These are phyloP conservation scores for Yamadazyma tumulicola DNA, from an alignment of 805 yeast genomes.

Conservation along the genomic window DNA sequence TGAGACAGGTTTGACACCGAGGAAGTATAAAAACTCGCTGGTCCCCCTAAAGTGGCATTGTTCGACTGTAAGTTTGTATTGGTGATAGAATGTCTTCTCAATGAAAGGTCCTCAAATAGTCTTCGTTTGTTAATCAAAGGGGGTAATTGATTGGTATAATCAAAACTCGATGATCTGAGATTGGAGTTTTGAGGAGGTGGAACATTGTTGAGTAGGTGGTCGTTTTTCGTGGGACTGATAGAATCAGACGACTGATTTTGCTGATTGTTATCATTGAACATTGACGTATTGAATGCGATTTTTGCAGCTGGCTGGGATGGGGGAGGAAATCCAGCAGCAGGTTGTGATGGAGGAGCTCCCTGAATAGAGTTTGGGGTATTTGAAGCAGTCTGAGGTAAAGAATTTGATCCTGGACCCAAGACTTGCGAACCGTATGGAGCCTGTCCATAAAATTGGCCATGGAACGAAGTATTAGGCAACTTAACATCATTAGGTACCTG, in stretches of 20 bases:
- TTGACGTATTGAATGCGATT: constrained; percentile 40
- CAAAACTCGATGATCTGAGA: constrained; percentile 25
- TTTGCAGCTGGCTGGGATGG: constrained; percentile 18
- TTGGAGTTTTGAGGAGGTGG: not conserved
- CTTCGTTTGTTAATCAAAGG: constrained; percentile 23
- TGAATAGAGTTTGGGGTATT: not conserved
- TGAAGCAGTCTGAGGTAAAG: not conserved
- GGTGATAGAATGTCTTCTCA: constrained; percentile 24
- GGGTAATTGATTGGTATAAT: constrained; percentile 18
- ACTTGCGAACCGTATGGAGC: not conserved
- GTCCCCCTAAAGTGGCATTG: constrained; percentile 1
- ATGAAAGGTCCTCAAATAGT: constrained; percentile 22
- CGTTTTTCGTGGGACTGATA: constrained; percentile 4
- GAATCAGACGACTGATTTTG: constrained; percentile 6
- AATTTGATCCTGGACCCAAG: too few species aligned
- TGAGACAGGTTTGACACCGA: constrained; percentile 16
- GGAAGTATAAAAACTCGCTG: constrained; percentile 1
- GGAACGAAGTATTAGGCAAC: not conserved
- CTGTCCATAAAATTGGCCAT: constrained; percentile 4
- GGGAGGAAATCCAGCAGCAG: constrained; percentile 1
- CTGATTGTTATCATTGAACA: constrained; percentile 24
- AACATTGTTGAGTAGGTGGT: constrained; percentile 3
- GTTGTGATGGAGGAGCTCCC: not conserved
- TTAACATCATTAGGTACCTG: constrained; percentile 5
- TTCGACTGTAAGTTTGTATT: constrained; percentile 13